A percentile compares a stretch with the other conserved stretches of the same genome.
Evolutionary conservation across 257 asterid species (phyloP).

Genomic region (Solanum pennellii): DNA sequence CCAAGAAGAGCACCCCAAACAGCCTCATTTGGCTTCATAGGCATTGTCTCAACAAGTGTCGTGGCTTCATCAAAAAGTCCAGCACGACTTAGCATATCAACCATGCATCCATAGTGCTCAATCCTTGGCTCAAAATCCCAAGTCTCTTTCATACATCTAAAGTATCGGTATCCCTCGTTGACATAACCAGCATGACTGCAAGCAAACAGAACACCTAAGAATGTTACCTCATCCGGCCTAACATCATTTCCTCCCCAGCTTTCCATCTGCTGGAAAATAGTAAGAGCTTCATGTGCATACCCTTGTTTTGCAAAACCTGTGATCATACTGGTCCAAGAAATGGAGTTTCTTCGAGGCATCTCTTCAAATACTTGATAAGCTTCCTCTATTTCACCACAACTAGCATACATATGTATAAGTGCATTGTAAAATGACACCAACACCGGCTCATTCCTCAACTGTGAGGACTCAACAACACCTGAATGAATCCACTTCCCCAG

Average conservation of each 20-base stretch:
- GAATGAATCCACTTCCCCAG: conserved; percentile 65
- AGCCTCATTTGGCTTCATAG: conserved; percentile 60
- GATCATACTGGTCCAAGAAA: conserved; percentile 79
- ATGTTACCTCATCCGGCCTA: conserved; percentile 53
- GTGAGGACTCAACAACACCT: conserved; percentile 16
- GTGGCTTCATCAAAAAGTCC: conserved; percentile 65
- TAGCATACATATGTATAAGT: conserved; percentile 72
- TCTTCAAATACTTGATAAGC: conserved; percentile 38
- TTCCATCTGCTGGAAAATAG: conserved; percentile 50
- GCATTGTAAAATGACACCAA: conserved; percentile 44
- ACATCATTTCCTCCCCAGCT: conserved; percentile 10
- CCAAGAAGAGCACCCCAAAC: conserved; percentile 89
- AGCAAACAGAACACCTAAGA: conserved; percentile 60
- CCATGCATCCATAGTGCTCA: conserved; percentile 80
- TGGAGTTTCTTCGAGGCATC: conserved; percentile 34
- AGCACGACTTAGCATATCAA: conserved; percentile 75
- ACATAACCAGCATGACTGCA: conserved; percentile 80
- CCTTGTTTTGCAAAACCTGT: conserved; percentile 75
- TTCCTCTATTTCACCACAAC: conserved; percentile 62
- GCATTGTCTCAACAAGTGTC: conserved; percentile 52
- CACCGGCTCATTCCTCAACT: conserved; percentile 12
- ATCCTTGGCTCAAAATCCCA: conserved; percentile 52
- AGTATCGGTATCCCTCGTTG: conserved; percentile 40
- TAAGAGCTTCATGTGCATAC: conserved; percentile 46
- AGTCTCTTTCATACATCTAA: conserved; percentile 35